Percentiles rank a stretch among this genome's conserved stretches.
phyloP scores from a whole-genome alignment of 192 early-diverging fungal species.

The Coemansia sp. region DNA sequence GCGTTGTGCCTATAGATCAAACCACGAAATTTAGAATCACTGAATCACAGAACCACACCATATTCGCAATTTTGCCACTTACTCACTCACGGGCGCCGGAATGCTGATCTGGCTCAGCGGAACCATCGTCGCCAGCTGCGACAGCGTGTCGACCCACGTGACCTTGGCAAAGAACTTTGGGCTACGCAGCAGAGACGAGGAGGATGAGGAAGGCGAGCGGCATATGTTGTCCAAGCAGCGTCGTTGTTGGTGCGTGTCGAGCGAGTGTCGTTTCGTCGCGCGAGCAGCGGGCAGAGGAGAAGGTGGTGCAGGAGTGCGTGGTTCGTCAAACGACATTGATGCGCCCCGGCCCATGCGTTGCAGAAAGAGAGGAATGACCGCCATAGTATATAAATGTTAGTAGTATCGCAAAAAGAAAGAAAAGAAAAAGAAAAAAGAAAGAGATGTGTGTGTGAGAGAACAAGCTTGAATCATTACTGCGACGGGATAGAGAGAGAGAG shows the following conservation, averaged over 20 bases:
- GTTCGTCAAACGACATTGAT: constrained; percentile 31
- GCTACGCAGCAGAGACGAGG: constrained; percentile 53
- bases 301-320: not conserved
- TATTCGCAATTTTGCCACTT: constrained; percentile 20
- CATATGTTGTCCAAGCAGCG: not conserved
- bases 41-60: no score
- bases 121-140: constrained; percentile 66
- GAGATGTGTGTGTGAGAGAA: no score
- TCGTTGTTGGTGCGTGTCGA: constrained; percentile 8
- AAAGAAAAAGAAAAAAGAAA: not conserved
- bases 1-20: constrained; percentile 22
- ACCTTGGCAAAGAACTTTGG: constrained; percentile 91
- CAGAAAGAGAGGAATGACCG: constrained; percentile 20
- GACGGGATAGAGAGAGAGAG: not conserved
- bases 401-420: not conserved
- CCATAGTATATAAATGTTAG: not conserved
- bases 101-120: constrained; percentile 74
- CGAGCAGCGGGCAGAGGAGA: no score
- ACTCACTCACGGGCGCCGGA: constrained; percentile 58
- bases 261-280: constrained; percentile 15
- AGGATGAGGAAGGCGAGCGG: not conserved
- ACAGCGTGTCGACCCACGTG: constrained; percentile 75
- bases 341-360: constrained; percentile 31
- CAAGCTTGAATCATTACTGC: no score
- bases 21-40: no score